Evolutionary conservation across 1,284 basidiomycete genomes (phyloP).

Genomic region (Moesziomyces sp.): DNA sequence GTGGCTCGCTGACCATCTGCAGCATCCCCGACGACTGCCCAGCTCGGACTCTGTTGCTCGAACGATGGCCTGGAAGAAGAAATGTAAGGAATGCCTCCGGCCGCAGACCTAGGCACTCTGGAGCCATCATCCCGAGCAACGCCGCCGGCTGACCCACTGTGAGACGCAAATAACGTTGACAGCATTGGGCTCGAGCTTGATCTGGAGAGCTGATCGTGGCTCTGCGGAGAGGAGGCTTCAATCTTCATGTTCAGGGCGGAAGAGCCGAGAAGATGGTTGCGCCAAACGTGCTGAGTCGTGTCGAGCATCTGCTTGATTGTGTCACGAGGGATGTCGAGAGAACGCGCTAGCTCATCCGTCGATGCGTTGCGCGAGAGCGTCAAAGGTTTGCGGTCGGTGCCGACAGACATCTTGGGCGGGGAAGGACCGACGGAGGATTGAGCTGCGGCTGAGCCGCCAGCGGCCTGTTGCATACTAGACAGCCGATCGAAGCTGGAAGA

Average conservation of each 20-base stretch:
- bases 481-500: conserved; percentile 19
- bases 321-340: conserved; percentile 43
- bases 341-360: conserved; percentile 29
- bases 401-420: background rate
- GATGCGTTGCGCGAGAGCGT: conserved; percentile 21
- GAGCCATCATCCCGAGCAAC: conserved; percentile 7
- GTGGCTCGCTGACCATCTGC: conserved; percentile 6
- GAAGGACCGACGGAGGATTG: conserved; percentile 1
- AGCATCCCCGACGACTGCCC: conserved; percentile 19
- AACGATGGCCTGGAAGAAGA: conserved; percentile 22
- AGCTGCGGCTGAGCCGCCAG: background rate
- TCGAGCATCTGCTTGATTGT: conserved; percentile 46
- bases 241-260: background rate
- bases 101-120: conserved; percentile 12
- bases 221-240: background rate
- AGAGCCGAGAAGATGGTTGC: conserved; percentile 28
- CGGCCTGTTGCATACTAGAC: conserved; percentile 7
- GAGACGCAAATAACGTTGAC: conserved; percentile 23
- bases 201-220: conserved; percentile 6
- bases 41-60: conserved; percentile 27
- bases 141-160: conserved; percentile 1
- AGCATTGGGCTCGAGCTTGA: conserved; percentile 31
- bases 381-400: conserved; percentile 11
- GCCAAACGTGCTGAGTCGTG: conserved; percentile 44
- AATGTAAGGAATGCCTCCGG: conserved; percentile 32